Conservation (phyloP, 2,329 filamentous ascomycete genomes). For the Ophiocordyceps camponoti-floridani region DNA sequence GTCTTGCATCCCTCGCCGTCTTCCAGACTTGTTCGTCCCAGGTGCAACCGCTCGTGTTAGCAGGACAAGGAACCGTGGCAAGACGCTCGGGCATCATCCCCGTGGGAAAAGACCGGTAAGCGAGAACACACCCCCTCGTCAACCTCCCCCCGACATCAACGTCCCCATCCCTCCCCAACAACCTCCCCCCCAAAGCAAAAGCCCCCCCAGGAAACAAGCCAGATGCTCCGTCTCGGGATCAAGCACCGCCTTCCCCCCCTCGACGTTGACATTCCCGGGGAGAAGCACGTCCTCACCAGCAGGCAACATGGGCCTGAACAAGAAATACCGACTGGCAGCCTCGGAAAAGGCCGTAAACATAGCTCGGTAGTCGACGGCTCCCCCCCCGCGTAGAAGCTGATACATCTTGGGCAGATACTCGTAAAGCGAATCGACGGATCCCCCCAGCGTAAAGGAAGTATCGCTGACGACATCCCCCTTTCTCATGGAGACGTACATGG, state of each 20-base stretch:
- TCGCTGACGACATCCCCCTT: constrained; percentile 21
- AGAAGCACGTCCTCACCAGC: constrained; percentile 35
- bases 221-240: constrained; percentile 24
- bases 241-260: constrained; percentile 5
- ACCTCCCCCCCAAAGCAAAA: constrained; percentile 28
- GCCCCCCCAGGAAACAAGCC: constrained; percentile 32
- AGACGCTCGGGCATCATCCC: constrained; percentile 36
- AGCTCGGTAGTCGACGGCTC: constrained; percentile 35
- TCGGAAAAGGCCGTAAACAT: constrained; percentile 39
- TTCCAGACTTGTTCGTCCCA: constrained; percentile 26
- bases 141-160: constrained; percentile 25
- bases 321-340: constrained; percentile 34
- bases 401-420: constrained; percentile 92
- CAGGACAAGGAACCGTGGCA: constrained; percentile 20
- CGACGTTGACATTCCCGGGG: constrained; percentile 19
- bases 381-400: constrained; percentile 23
- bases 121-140: constrained; percentile 32
- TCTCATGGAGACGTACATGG: constrained; percentile 41
- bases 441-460: constrained; percentile 17
- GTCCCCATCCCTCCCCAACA: constrained; percentile 21
- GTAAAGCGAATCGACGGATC: constrained; percentile 36
- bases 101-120: constrained; percentile 26
- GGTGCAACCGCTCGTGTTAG: constrained; percentile 11
- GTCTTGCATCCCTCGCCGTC: constrained; percentile 24
- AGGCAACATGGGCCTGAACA: constrained; percentile 44